Percentiles rank a stretch among this genome's conserved stretches.
phyloP scores from a whole-genome alignment of 2,329 filamentous ascomycete genomes.

The Fusarium napiforme region DNA sequence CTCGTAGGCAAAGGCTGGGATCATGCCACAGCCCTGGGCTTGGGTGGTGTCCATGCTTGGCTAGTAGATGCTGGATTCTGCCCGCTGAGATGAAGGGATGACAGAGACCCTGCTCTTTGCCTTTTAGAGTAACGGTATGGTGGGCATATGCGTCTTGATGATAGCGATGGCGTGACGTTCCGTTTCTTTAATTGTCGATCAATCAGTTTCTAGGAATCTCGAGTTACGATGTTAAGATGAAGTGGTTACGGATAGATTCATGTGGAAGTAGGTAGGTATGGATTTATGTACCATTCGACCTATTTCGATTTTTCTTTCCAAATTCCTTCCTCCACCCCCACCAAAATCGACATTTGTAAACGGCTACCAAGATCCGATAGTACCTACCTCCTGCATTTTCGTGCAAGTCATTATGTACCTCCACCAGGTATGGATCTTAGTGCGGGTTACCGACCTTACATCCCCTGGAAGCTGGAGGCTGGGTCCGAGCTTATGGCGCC shows the following conservation, averaged over 20 bases:
- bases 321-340: slow-evolving; percentile 13
- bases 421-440: slow-evolving; percentile 15
- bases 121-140: slow-evolving; percentile 9
- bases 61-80: slow-evolving; percentile 4
- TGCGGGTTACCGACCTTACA: slow-evolving; percentile 12
- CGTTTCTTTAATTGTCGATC: slow-evolving; percentile 14
- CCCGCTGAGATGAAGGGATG: slow-evolving; percentile 20
- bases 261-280: background rate
- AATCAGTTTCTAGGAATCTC: slow-evolving; percentile 8
- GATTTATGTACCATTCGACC: background rate
- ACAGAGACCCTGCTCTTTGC: slow-evolving; percentile 17
- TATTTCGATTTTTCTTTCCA: background rate
- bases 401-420: slow-evolving; percentile 33
- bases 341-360: slow-evolving; percentile 19
- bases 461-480: slow-evolving; percentile 23
- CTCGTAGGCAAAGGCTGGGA: slow-evolving; percentile 32
- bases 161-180: slow-evolving; percentile 27
- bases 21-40: slow-evolving; percentile 43
- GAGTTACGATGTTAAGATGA: background rate
- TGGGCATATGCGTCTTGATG: slow-evolving; percentile 2
- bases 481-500: slow-evolving; percentile 23
- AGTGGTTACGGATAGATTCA: background rate
- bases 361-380: slow-evolving; percentile 26
- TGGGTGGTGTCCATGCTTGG: slow-evolving; percentile 25
- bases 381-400: slow-evolving; percentile 31